These are phyloP conservation scores for Sugiyamaella sp. DNA, from an alignment of 1,139 yeast species.

Conservation along the genomic window DNA sequence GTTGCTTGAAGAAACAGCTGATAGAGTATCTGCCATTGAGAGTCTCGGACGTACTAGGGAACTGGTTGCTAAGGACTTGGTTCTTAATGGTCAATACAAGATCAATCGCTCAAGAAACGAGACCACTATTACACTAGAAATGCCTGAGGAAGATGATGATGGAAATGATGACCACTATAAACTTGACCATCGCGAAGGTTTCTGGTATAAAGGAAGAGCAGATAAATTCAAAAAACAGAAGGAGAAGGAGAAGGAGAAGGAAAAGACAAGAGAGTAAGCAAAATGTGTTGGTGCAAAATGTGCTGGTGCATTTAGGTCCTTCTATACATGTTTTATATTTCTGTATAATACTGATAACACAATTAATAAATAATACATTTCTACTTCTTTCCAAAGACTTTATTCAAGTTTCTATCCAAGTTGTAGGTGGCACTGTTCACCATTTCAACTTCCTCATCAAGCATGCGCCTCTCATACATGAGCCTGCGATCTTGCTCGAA, in stretches of 20 bases:
- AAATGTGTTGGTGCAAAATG: neutral
- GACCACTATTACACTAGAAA: conserved; percentile 31
- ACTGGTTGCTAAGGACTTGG: conserved; percentile 70
- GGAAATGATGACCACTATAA: conserved; percentile 33
- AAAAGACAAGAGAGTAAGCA: neutral
- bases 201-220: conserved; percentile 31
- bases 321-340: too few species aligned
- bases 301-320: neutral
- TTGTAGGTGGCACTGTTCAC: conserved; percentile 21
- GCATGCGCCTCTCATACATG: conserved; percentile 10
- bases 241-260: conserved; percentile 8
- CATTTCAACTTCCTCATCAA: conserved; percentile 13
- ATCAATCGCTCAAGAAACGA: conserved; percentile 26
- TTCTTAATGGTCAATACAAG: conserved; percentile 50
- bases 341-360: neutral
- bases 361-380: conserved; percentile 5
- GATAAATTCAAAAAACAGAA: conserved; percentile 19
- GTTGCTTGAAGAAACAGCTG: conserved; percentile 67
- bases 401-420: conserved; percentile 17
- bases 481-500: conserved; percentile 3
- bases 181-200: conserved; percentile 26
- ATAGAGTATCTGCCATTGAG: conserved; percentile 75
- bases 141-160: conserved; percentile 33
- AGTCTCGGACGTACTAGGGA: conserved; percentile 81
- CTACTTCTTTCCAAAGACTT: conserved; percentile 2